Evolutionary conservation across 1,284 basidiomycete genomes (phyloP), one percentile per base, ranked within the genome.

Genomic region (Ustilago curta): DNA sequence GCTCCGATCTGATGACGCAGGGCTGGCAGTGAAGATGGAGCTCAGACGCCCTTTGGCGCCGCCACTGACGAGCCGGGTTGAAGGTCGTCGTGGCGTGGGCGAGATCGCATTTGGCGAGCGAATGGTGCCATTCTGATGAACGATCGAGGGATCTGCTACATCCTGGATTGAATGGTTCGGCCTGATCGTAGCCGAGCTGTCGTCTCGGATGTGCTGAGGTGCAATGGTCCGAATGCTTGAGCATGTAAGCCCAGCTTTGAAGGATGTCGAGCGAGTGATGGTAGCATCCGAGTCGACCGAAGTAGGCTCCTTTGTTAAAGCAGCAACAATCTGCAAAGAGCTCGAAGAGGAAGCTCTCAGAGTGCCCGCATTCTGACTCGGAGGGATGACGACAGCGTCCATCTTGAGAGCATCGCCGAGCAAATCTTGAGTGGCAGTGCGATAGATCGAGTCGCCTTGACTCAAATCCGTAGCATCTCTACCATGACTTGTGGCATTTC

Each of bases 351-450:
- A 59, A 1, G 53, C 40, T 19, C 39, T 43, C 25, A 59, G 27
- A 1, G 59, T 58, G 11, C 39, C 40, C 8, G 23, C 19, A 25
- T 56, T 37, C 11, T 44, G 53, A n/a, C 9, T 35, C 7, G 70
- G 70, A 2, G 65, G 65, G 5, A 67, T 58, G 50, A 73, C 65
- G 9, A 69, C 56, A 4, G 70, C 70, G 21, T 73, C 70, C 70
- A 73, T 73, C 58, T 62, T 73, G 61, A 73, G 70, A 18, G 70
- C 65, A 32, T 73, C 70, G n/a, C 61, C 61, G 9, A 73, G 58
- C 19, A 68, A 31, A 14, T 54, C 49, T 29, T 68, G 58, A 18
- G 44, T 58, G 11, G 70, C 70, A 3, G 70, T 73, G 40, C 47
- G 56, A 19, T 68, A 73, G 59, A 68, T 58, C 19, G 55, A 55